Evolutionary conservation across 1,284 basidiomycete species (phyloP).

Genomic region (Papiliotrema flavescens): DNA sequence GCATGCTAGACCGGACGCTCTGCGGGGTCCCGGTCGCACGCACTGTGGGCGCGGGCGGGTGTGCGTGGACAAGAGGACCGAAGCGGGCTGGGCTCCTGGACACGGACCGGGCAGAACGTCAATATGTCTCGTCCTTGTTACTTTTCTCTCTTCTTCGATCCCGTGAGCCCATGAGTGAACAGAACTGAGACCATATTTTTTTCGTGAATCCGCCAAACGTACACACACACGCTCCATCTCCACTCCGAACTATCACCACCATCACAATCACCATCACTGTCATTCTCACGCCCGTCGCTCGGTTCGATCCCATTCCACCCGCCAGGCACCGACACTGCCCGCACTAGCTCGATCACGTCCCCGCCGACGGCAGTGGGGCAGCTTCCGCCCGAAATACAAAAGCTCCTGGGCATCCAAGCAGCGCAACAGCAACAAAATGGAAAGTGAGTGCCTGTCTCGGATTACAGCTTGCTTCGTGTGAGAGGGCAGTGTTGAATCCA

Average conservation of each 20-base stretch:
- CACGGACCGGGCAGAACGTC: no score
- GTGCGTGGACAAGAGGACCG: no score
- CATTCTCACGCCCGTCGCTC: neutral
- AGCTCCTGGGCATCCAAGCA: conserved; percentile 28
- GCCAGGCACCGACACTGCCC: no score
- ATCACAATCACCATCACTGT: neutral
- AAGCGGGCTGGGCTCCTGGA: no score
- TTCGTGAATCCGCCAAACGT: neutral
- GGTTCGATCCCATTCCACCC: no score
- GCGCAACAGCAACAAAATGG: neutral
- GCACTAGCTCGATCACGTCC: no score
- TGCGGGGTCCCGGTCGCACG: no score
- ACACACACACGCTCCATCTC: neutral
- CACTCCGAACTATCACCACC: neutral
- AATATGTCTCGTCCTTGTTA: no score
- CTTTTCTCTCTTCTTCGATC: neutral
- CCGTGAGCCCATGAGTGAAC: neutral
- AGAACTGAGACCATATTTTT: conserved; percentile 13
- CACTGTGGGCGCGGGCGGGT: no score
- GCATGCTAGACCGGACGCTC: no score
- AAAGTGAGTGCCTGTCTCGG: neutral
- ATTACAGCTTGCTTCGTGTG: neutral
- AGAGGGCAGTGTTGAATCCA: neutral
- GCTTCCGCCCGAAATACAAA: conserved; percentile 41
- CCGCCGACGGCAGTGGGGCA: conserved; percentile 8